phyloP scores from a whole-genome alignment of 768 basidiomycete species.

The Ramaria sp. region DNA sequence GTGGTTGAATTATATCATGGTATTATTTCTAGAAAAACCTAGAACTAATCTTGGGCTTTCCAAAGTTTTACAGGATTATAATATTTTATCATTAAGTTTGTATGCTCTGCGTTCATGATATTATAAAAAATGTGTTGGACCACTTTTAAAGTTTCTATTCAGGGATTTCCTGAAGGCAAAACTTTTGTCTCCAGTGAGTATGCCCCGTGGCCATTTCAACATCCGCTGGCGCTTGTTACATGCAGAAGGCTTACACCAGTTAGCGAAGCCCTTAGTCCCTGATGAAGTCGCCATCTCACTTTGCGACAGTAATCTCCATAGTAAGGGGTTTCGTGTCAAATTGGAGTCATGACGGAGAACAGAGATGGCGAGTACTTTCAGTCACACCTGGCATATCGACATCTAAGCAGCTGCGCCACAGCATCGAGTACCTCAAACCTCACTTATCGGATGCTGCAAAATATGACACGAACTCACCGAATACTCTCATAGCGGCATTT shows the following conservation, averaged over 20 bases:
- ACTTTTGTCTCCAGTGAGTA: background rate
- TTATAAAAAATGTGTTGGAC: too few species aligned
- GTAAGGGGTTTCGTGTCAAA: background rate
- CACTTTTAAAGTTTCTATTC: too few species aligned
- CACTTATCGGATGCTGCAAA: conserved; percentile 3
- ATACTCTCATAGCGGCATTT: conserved; percentile 54
- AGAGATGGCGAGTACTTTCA: conserved; percentile 1
- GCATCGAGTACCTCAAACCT: conserved; percentile 6
- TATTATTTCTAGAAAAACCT: too few species aligned
- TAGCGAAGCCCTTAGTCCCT: background rate
- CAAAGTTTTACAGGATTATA: too few species aligned
- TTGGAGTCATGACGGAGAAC: conserved; percentile 3
- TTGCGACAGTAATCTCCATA: background rate
- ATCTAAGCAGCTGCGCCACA: background rate
- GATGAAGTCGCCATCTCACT: conserved; percentile 1
- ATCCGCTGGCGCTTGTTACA: background rate
- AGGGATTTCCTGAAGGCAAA: too few species aligned
- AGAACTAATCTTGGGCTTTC: too few species aligned
- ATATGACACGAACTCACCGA: conserved; percentile 35
- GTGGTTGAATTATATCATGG: too few species aligned
- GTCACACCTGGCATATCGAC: background rate
- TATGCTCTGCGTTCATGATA: too few species aligned
- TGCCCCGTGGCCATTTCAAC: background rate
- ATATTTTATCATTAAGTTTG: too few species aligned
- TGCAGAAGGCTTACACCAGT: background rate